Evolutionary conservation across 1,284 basidiomycete species (phyloP).

Genomic region (Pterulicium gracile): DNA sequence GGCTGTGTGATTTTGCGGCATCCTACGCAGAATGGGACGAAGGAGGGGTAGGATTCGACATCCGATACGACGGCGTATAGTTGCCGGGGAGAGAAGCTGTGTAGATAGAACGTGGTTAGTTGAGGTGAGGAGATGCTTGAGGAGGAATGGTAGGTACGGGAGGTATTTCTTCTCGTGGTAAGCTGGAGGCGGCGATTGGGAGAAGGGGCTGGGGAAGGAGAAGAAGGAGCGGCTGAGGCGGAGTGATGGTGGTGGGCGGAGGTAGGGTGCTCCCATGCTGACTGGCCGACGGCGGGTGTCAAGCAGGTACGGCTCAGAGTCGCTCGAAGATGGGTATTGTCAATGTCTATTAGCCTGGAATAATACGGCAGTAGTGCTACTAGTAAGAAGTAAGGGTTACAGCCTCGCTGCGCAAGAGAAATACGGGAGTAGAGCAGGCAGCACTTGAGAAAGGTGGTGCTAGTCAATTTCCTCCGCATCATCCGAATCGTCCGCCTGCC

Average conservation of each 20-base stretch:
- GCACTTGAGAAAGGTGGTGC: no score
- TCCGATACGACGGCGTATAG: constrained; percentile 85
- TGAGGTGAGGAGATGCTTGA: constrained; percentile 6
- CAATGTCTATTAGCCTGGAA: no score
- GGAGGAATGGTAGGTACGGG: constrained; percentile 39
- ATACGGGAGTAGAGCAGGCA: no score
- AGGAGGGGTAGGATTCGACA: constrained; percentile 76
- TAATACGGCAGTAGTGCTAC: no score
- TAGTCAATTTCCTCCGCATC: constrained; percentile 59
- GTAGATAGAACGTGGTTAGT: constrained; percentile 6
- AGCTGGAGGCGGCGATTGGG: constrained; percentile 5
- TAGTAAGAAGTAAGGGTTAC: no score
- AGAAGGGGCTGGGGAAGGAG: not conserved
- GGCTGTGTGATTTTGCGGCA: constrained; percentile 33
- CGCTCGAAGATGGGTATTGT: no score
- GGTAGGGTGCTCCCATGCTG: not conserved
- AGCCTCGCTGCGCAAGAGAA: no score
- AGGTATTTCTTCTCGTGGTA: constrained; percentile 63
- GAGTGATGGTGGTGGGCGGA: not conserved
- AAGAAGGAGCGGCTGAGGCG: not conserved
- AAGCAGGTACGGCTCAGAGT: no score
- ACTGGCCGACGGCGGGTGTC: no score
- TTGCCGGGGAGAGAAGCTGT: constrained; percentile 55
- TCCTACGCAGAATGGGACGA: constrained; percentile 83
- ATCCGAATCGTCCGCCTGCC: constrained; percentile 37